phyloP scores from a whole-genome alignment of 2,329 filamentous ascomycete genomes.

The Purpureocillium takamizusanense region DNA sequence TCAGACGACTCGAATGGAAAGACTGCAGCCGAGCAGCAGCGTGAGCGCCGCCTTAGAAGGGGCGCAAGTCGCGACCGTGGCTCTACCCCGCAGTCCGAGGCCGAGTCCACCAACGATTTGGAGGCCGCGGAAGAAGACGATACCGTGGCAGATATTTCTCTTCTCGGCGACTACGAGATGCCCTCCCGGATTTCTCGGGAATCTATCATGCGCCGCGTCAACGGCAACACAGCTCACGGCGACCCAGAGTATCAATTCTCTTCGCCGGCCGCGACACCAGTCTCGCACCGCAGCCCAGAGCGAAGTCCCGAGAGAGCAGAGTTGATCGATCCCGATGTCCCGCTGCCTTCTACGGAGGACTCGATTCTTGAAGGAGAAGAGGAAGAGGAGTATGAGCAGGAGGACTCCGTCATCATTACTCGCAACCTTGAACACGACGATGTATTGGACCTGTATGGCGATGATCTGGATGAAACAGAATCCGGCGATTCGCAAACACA shows the following conservation, averaged over 20 bases:
- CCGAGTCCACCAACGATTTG: slow-evolving; percentile 20
- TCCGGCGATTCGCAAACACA: slow-evolving; percentile 41
- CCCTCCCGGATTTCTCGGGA: slow-evolving; percentile 82
- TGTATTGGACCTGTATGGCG: slow-evolving; percentile 57
- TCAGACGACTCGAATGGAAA: slow-evolving; percentile 54
- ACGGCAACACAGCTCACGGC: slow-evolving; percentile 48
- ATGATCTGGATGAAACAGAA: slow-evolving; percentile 52
- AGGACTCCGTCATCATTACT: slow-evolving; percentile 58
- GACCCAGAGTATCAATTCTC: slow-evolving; percentile 58
- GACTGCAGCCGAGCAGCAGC: slow-evolving; percentile 54
- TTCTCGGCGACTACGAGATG: slow-evolving; percentile 54
- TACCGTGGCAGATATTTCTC: slow-evolving; percentile 49
- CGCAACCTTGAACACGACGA: slow-evolving; percentile 55
- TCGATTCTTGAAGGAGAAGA: slow-evolving; percentile 38
- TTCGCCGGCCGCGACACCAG: slow-evolving; percentile 49
- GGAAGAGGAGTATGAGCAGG: slow-evolving; percentile 39
- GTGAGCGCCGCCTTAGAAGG: slow-evolving; percentile 60
- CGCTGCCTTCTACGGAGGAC: slow-evolving; percentile 79
- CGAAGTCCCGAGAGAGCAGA: slow-evolving; percentile 23
- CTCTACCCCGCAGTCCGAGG: slow-evolving; percentile 32
- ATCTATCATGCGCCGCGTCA: slow-evolving; percentile 83
- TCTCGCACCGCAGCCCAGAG: slow-evolving; percentile 32
- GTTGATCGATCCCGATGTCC: slow-evolving; percentile 72
- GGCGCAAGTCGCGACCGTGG: slow-evolving; percentile 43
- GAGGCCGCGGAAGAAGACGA: slow-evolving; percentile 47